Percentiles rank a stretch among this genome's conserved stretches.
phyloP scores from a whole-genome alignment of 192 early-diverging fungal species.

The Cetraspora pellucida region DNA sequence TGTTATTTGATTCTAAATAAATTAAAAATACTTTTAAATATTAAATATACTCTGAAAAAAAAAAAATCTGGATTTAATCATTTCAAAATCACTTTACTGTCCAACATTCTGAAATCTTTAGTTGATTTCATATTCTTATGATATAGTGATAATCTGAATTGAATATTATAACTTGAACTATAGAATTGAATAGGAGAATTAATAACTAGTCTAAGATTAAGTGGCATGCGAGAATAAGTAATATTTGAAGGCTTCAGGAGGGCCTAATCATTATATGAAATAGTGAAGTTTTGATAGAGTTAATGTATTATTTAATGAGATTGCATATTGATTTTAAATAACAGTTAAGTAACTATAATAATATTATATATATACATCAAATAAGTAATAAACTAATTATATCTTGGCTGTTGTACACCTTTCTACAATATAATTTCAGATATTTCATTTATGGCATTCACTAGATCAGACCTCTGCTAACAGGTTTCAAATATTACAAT shows the following conservation, averaged over 20 bases:
- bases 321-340: too few relatives aligned
- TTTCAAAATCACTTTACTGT: neutral
- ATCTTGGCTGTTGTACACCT: neutral
- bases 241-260: neutral
- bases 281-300: too few relatives aligned
- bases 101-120: neutral
- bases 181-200: neutral
- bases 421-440: neutral
- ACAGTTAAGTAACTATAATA: neutral
- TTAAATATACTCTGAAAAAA: neutral
- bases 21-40: neutral
- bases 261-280: too few relatives aligned
- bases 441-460: neutral
- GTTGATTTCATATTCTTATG: neutral
- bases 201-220: too few relatives aligned
- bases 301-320: too few relatives aligned
- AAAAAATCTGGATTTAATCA: neutral
- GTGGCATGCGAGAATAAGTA: neutral
- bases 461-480: too few relatives aligned
- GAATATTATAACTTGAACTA: neutral
- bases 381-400: neutral
- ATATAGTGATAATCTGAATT: constrained; percentile 3
- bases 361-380: neutral
- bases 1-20: too few relatives aligned
- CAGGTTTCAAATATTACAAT: too few relatives aligned